A percentile compares a stretch with the other conserved stretches of the same genome.
Conservation (phyloP, 305 asterid genomes). For the Solanum chacoense region DNA sequence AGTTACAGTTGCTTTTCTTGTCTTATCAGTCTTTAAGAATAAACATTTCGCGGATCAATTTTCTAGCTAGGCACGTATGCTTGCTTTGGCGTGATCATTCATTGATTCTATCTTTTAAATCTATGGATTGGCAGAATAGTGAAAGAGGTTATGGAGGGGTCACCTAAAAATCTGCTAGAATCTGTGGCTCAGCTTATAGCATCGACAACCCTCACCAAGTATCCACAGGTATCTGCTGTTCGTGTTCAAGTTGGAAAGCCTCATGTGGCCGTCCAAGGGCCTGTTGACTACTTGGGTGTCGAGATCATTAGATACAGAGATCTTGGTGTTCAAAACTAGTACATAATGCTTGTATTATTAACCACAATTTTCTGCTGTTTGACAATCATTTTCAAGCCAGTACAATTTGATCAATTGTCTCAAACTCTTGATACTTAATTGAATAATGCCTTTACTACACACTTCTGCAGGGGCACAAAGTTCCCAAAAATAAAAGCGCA, state of each 20-base stretch:
- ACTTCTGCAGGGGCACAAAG: background rate
- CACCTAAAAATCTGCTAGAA: constrained; percentile 73
- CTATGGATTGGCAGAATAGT: constrained; percentile 42
- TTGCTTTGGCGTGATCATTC: background rate
- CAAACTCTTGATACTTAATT: background rate
- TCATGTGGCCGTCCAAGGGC: constrained; percentile 72
- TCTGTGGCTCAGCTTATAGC: constrained; percentile 67
- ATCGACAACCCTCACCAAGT: constrained; percentile 37
- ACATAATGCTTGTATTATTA: background rate
- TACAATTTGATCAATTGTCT: background rate
- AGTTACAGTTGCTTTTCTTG: background rate
- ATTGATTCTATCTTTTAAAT: background rate
- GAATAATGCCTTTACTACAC: background rate
- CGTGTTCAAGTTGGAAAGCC: constrained; percentile 84
- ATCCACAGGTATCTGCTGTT: constrained; percentile 51
- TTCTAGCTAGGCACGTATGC: background rate
- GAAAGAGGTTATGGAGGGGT: constrained; percentile 62
- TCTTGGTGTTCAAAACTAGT: background rate
- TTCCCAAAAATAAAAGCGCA: background rate
- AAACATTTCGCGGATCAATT: background rate
- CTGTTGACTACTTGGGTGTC: constrained; percentile 77
- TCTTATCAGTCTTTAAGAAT: background rate
- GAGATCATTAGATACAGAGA: constrained; percentile 56
- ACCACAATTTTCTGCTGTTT: background rate
- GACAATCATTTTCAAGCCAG: background rate